A percentile compares a stretch with the other conserved stretches of the same genome.
These are phyloP conservation scores for Gracilariopsis chorda DNA, from an alignment of 23 red algal genomes.

Conservation along the genomic window DNA sequence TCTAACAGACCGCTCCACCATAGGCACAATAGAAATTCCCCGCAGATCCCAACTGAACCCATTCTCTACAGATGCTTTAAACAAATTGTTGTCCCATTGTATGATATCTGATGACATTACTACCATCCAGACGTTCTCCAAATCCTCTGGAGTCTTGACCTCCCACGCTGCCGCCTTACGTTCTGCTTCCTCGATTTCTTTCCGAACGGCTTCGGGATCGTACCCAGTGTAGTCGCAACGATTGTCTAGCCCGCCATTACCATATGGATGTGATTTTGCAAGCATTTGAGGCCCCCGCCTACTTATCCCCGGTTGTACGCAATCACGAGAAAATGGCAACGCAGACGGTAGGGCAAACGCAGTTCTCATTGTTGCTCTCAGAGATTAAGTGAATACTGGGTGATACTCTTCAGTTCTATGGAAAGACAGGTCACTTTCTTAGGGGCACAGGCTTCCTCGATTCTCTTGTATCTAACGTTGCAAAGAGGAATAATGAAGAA, in stretches of 20 bases:
- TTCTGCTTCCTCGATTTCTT: constrained; percentile 1
- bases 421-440: no score
- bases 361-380: no score
- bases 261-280: constrained; percentile 44
- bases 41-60: constrained; percentile 31
- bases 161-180: neutral
- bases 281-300: neutral
- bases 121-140: constrained; percentile 9
- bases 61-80: constrained; percentile 20
- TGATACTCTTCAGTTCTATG: no score
- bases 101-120: constrained; percentile 40
- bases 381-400: no score
- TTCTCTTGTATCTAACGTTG: no score
- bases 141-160: neutral
- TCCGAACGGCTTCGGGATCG: constrained; percentile 6
- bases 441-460: no score
- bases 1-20: neutral
- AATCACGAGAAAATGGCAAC: no score
- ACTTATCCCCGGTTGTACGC: no score
- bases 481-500: no score
- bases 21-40: neutral
- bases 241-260: constrained; percentile 40
- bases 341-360: no score
- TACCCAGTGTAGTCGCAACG: constrained; percentile 1
- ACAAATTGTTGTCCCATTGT: constrained; percentile 54